Conservation (phyloP, 495 filamentous ascomycete genomes). For the Penicillium mononematosum region DNA sequence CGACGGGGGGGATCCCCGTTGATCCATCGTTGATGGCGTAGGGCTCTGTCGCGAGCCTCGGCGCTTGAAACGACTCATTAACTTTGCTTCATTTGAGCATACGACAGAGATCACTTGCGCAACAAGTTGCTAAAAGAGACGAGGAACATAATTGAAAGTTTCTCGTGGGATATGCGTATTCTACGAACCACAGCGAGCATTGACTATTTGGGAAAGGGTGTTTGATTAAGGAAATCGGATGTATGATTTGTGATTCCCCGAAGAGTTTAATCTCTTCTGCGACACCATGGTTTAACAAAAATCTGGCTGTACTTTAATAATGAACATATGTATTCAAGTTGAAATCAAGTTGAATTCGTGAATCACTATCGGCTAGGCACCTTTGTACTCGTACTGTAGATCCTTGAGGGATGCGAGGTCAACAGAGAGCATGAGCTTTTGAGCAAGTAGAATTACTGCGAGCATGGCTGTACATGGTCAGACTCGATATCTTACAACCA, state of each 20-base stretch:
- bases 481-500: neutral
- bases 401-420: conserved; percentile 46
- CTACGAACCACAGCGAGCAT: neutral
- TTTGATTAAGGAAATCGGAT: conserved; percentile 1
- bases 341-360: conserved; percentile 1
- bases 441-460: conserved; percentile 34
- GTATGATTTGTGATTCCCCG: conserved; percentile 9
- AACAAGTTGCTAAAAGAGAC: neutral
- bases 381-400: conserved; percentile 53
- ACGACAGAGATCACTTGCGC: neutral
- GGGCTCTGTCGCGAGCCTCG: conserved; percentile 12
- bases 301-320: conserved; percentile 13
- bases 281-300: conserved; percentile 2
- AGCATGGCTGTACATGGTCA: conserved; percentile 36
- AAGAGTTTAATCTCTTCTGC: conserved; percentile 7
- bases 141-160: neutral
- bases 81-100: neutral
- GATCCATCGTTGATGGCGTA: conserved; percentile 47
- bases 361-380: conserved; percentile 33
- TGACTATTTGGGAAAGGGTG: neutral
- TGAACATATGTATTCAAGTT: conserved; percentile 12
- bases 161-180: neutral
- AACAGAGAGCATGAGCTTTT: conserved; percentile 43
- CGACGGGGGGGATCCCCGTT: conserved; percentile 45
- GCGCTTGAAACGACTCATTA: neutral